Evolutionary conservation across 352 stramenopile species (phyloP), one percentile per base, ranked within the genome.

Genomic region (Phytophthora meadii): DNA sequence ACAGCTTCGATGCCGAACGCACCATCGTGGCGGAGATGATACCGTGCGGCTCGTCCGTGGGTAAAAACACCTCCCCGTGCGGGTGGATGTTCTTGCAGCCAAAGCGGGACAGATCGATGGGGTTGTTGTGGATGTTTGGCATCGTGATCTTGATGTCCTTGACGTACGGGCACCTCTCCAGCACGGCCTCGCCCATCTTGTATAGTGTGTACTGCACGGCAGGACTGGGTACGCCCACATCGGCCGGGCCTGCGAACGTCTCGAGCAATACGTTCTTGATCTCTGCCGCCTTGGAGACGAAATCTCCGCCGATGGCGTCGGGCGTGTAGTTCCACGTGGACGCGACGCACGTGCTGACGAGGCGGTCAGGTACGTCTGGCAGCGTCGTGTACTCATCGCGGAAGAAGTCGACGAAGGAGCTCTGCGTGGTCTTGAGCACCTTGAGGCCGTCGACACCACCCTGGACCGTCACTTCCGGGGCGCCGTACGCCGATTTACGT

Each of bases 401-500:
- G 72, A 94, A 92, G 63, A 96, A 97, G 56, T 93, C 68, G 27
- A 91, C 82, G 61, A 97, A 96, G 54, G 82, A 78, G 70, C 82
- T 93, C 79, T 97, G 89, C 44, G 90, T 92, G 34, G 90, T 97
- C 79, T 97, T 97, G 58, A 97, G 86, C 54, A 96, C 82, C 47
- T 85, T 89, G 54, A 95, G 81, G 17, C 76, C 81, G 44, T 84
- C 71, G 10, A 93, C 68, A 28, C 84, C 84, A 19, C 81, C 79
- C 44, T 82, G 68, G 36, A 93, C 64, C 28, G 76, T 83, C 57
- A 93, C 55, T 34, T 75, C 44, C 1, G 72, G 66, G 28, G 70
- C 64, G 12, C 71, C 70, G 10, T 68, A 48, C 49, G 66, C 47
- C 15, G 75, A 61, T 64, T 89, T 92, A 69, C 72, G 72, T 4